Conservation (phyloP, 2,329 filamentous ascomycete species). For the Pseudopyrenochaeta lycopersici region DNA sequence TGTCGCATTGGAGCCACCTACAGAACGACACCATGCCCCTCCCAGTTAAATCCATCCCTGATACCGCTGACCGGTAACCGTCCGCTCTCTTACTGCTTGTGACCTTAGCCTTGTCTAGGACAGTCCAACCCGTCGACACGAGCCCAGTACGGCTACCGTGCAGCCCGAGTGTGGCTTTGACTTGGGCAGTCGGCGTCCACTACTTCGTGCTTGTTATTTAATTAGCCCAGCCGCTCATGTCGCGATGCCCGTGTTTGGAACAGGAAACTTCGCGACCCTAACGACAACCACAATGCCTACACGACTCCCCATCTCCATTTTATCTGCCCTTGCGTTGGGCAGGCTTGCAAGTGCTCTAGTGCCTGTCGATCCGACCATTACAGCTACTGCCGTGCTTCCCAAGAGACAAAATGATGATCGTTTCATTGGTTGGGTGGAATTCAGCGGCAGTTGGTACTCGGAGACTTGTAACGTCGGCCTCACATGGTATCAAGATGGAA, state of each 20-base stretch:
- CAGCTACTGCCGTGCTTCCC: conserved; percentile 34
- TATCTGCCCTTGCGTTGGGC: conserved; percentile 21
- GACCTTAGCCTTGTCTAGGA: conserved; percentile 13
- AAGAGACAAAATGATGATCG: conserved; percentile 29
- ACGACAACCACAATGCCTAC: conserved; percentile 22
- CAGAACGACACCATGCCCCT: conserved; percentile 7
- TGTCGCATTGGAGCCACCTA: conserved; percentile 2
- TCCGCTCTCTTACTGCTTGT: neutral
- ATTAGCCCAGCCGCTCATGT: conserved; percentile 2
- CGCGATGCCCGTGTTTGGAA: neutral
- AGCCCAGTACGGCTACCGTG: conserved; percentile 11
- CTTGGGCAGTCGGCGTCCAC: conserved; percentile 3
- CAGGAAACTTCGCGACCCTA: neutral
- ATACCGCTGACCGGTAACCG: conserved; percentile 13
- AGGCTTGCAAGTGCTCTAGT: conserved; percentile 24
- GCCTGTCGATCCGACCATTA: conserved; percentile 42
- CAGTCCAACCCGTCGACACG: conserved; percentile 10
- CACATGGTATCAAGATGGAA: conserved; percentile 39
- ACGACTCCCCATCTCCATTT: conserved; percentile 16
- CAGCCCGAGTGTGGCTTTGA: conserved; percentile 15
- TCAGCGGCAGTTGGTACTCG: conserved; percentile 24
- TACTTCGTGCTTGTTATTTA: conserved; percentile 8
- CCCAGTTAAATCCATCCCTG: conserved; percentile 4
- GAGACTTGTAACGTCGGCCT: conserved; percentile 30
- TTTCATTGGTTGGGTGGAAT: conserved; percentile 38